Conservation (phyloP, 495 filamentous ascomycete species). For the Echria macrotheca region DNA sequence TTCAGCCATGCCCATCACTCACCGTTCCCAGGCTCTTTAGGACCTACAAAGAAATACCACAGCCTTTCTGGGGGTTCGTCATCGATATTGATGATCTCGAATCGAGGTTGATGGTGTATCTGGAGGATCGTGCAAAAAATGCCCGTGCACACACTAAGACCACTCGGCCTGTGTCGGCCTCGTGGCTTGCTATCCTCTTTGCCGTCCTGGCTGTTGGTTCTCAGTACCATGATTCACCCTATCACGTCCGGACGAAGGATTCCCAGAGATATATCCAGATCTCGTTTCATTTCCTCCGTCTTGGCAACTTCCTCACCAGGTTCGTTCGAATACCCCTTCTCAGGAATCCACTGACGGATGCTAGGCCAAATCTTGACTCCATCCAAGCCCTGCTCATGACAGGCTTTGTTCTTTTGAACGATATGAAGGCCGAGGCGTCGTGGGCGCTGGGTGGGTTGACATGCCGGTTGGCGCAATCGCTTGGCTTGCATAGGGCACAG, state of each 20-base stretch:
- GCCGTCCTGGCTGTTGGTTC: constrained; percentile 74
- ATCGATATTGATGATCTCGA: constrained; percentile 64
- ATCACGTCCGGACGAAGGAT: constrained; percentile 45
- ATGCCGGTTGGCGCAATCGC: constrained; percentile 49
- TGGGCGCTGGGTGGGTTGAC: constrained; percentile 53
- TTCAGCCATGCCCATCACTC: not conserved
- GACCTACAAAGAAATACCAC: constrained; percentile 70
- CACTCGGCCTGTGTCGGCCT: constrained; percentile 53
- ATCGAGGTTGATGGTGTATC: constrained; percentile 57
- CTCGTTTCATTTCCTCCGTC: constrained; percentile 50
- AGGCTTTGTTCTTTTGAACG: constrained; percentile 50
- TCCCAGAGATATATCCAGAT: constrained; percentile 53
- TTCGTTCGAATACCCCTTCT: constrained; percentile 12
- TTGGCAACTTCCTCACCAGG: constrained; percentile 49
- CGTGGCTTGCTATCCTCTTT: constrained; percentile 70
- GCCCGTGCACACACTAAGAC: constrained; percentile 43
- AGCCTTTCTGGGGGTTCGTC: constrained; percentile 75
- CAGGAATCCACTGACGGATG: not conserved
- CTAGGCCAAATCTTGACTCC: constrained; percentile 51
- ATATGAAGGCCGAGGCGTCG: constrained; percentile 56
- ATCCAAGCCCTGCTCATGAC: constrained; percentile 51
- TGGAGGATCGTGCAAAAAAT: constrained; percentile 58
- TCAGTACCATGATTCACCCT: constrained; percentile 69
- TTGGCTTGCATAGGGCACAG: constrained; percentile 46
- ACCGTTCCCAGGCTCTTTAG: constrained; percentile 52